Conservation (phyloP, 768 basidiomycete species). For the Boletales sp. region DNA sequence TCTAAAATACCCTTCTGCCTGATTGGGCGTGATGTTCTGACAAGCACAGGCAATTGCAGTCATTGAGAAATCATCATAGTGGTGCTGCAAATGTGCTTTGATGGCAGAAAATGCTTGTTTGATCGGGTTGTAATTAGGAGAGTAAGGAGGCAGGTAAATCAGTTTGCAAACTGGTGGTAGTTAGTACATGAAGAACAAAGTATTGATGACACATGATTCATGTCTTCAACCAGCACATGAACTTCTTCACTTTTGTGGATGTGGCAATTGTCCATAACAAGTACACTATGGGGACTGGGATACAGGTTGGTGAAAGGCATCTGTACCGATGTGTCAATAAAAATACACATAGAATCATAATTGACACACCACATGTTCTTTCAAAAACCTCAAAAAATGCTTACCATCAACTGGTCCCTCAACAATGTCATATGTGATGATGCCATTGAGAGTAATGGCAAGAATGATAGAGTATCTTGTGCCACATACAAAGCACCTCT, state of each 20-base stretch:
- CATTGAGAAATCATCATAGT: background rate
- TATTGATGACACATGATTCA: constrained; percentile 13
- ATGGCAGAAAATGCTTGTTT: constrained; percentile 18
- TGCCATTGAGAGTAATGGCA: constrained; percentile 14
- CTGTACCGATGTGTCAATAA: background rate
- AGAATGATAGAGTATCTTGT: constrained; percentile 12
- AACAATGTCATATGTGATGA: constrained; percentile 17
- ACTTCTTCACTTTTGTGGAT: constrained; percentile 26
- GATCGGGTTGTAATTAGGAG: constrained; percentile 25
- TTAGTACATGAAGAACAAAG: background rate
- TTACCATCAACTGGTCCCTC: constrained; percentile 9
- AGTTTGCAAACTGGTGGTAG: constrained; percentile 19
- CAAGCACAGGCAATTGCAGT: background rate
- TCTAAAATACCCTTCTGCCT: constrained; percentile 2
- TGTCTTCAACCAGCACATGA: constrained; percentile 11
- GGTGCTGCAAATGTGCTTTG: background rate
- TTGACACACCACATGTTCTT: constrained; percentile 5
- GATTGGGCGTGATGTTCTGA: constrained; percentile 1
- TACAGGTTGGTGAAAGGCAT: background rate
- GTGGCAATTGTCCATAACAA: constrained; percentile 23
- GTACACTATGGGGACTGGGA: background rate
- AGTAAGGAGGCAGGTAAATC: constrained; percentile 24
- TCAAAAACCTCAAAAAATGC: constrained; percentile 5
- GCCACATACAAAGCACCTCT: constrained; percentile 11
- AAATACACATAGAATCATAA: background rate